Percentiles rank a stretch among this genome's conserved stretches.
phyloP scores from a whole-genome alignment of 1,284 basidiomycete species.

The Pseudozyma hubeiensis region DNA sequence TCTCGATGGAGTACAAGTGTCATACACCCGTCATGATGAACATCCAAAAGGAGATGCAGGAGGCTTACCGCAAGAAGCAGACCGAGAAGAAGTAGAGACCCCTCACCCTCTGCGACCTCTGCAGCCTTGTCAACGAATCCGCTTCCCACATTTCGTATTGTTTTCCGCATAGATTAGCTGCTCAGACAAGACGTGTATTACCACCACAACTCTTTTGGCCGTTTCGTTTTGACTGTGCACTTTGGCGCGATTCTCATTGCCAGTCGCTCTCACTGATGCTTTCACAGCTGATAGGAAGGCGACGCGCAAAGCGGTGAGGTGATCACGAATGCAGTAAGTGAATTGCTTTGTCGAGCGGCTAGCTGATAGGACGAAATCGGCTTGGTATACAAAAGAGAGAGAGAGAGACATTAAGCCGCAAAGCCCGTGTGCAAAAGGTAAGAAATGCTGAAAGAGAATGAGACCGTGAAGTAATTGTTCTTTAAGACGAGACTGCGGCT shows the following conservation, averaged over 20 bases:
- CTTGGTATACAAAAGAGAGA: neutral
- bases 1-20: conserved; percentile 87
- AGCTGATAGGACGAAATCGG: neutral
- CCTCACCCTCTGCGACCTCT: neutral
- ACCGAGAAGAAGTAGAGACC: conserved; percentile 42
- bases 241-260: too few species aligned
- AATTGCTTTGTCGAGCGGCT: neutral
- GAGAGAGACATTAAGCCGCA: neutral
- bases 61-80: conserved; percentile 66
- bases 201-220: too few species aligned
- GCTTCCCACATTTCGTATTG: neutral
- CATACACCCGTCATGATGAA: conserved; percentile 90
- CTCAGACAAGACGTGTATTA: neutral
- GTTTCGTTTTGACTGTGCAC: too few species aligned
- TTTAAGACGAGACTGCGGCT: conserved; percentile 2
- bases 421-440: too few species aligned
- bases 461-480: conserved; percentile 1
- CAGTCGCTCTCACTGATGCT: too few species aligned
- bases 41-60: conserved; percentile 84
- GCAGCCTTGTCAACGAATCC: neutral
- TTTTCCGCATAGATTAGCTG: neutral
- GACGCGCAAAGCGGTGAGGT: too few species aligned
- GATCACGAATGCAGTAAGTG: neutral
- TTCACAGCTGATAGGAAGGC: too few species aligned
- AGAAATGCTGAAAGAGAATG: neutral